phyloP scores from a whole-genome alignment of 1,284 basidiomycete genomes.

The Megacollybia platyphylla region DNA sequence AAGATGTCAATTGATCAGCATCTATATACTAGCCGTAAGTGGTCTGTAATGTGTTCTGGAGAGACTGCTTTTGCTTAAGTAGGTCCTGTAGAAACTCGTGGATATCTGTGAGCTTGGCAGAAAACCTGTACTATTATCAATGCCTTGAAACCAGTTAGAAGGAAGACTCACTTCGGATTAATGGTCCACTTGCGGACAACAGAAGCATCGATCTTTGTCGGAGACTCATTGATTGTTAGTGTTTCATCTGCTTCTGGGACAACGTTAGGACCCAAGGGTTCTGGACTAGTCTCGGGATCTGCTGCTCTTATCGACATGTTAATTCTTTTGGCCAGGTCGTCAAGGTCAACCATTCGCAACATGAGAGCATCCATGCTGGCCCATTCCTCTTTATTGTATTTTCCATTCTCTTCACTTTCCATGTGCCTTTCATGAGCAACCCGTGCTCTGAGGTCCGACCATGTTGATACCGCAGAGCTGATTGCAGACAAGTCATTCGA shows the following conservation, averaged over 20 bases:
- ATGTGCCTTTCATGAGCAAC: slow-evolving; percentile 43
- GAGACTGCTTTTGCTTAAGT: slow-evolving; percentile 28
- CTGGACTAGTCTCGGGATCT: slow-evolving; percentile 8
- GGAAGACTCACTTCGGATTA: slow-evolving; percentile 47
- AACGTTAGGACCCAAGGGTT: neutral
- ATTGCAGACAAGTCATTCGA: slow-evolving; percentile 55
- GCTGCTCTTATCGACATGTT: slow-evolving; percentile 35
- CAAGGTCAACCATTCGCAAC: slow-evolving; percentile 41
- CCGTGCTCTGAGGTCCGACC: slow-evolving; percentile 36
- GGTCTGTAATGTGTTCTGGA: slow-evolving; percentile 42
- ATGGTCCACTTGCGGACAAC: slow-evolving; percentile 44
- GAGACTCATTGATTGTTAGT: neutral
- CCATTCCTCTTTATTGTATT: slow-evolving; percentile 33
- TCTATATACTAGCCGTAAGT: slow-evolving; percentile 32
- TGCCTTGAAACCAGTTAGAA: slow-evolving; percentile 4
- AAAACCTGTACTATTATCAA: slow-evolving; percentile 41
- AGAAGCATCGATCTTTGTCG: slow-evolving; percentile 6
- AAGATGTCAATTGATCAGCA: slow-evolving; percentile 1
- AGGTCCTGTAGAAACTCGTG: slow-evolving; percentile 39
- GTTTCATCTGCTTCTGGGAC: neutral
- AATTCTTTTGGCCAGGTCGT: slow-evolving; percentile 47
- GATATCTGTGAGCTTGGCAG: slow-evolving; percentile 37
- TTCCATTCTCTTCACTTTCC: slow-evolving; percentile 26
- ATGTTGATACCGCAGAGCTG: slow-evolving; percentile 44
- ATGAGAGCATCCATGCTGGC: slow-evolving; percentile 41